Evolutionary conservation across 2,329 filamentous ascomycete species (phyloP), one percentile per base, ranked within the genome.

Genomic region (Aspergillus thermomutatus): DNA sequence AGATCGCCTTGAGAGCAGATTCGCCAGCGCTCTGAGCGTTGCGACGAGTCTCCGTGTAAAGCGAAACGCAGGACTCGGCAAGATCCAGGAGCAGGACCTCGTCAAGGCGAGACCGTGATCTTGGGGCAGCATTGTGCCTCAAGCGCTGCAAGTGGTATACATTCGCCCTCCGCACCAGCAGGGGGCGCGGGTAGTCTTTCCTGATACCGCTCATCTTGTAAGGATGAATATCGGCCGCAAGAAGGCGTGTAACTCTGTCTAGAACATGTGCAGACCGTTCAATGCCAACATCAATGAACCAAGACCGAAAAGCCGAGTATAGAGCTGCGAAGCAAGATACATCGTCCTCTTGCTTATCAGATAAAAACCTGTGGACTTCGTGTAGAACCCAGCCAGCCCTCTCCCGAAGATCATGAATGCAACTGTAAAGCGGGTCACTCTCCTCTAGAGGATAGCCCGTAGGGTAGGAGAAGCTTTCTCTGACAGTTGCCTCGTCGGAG

Each of bases 241-340:
- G 89, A 1, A 99, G 83, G 53, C 92, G 85, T 4, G 89, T 85
- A 14, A 97, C 87, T 21, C 94, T 84, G 71, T 99, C 94, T 9
- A 97, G 80, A 1, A 95, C 90, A 71, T 97, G 94, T 0, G 94
- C 93, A 19, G 93, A 97, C 58, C 93, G 84, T 75, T 99, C 94
- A 58, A 97, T 95, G 19, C 95, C 94, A 43, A 99, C 92, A 68
- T 99, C 94, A 1, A 96, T 92, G 67, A 99, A 97, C 92, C 92
- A 99, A 8, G 91, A 94, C 46, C 91, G 84, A 72, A 97, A 99
- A 1, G 93, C 91, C 23, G 89, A 89, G 74, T 96, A 99, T 2
- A 99, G 77, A 0, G 92, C 87, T 25, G 92, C 96, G 76, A 99
- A 99, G 75, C 92, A 97, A 17, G 90, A 87, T 0, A 99, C 94